Conservation (phyloP, 306 rosid genomes). For the Sindora glabra region DNA sequence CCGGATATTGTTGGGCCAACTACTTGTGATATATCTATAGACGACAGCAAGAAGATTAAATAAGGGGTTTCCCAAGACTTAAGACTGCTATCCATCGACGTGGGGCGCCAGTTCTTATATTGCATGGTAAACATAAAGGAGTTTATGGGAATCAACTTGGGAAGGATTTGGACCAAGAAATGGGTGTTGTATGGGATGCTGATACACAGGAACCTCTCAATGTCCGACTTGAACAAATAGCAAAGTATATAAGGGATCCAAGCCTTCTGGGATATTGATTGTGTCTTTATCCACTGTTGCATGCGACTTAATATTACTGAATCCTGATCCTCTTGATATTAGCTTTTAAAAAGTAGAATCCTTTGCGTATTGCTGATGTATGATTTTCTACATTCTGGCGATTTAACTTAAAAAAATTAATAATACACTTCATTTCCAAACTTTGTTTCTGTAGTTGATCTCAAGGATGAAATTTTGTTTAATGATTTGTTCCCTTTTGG, state of each 20-base stretch:
- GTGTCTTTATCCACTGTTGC: background rate
- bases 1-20: constrained; percentile 72
- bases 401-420: too few species aligned
- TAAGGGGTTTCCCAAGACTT: constrained; percentile 79
- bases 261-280: constrained; percentile 67
- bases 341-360: background rate
- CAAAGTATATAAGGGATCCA: constrained; percentile 81
- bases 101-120: constrained; percentile 73
- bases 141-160: constrained; percentile 66
- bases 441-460: too few species aligned
- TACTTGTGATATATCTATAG: constrained; percentile 74
- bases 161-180: constrained; percentile 63
- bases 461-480: too few species aligned
- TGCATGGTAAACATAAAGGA: constrained; percentile 74
- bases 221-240: constrained; percentile 69
- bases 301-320: background rate
- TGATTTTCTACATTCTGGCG: too few species aligned
- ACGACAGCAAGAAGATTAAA: constrained; percentile 61
- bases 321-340: too few species aligned
- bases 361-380: too few species aligned
- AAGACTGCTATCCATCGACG: constrained; percentile 70
- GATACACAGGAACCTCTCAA: constrained; percentile 57
- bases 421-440: too few species aligned
- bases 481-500: too few species aligned
- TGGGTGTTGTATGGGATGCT: constrained; percentile 60